Evolutionary conservation across 2,329 filamentous ascomycete genomes (phyloP), one percentile per base, ranked within the genome.

Genomic region (Stachybotrys chartarum): DNA sequence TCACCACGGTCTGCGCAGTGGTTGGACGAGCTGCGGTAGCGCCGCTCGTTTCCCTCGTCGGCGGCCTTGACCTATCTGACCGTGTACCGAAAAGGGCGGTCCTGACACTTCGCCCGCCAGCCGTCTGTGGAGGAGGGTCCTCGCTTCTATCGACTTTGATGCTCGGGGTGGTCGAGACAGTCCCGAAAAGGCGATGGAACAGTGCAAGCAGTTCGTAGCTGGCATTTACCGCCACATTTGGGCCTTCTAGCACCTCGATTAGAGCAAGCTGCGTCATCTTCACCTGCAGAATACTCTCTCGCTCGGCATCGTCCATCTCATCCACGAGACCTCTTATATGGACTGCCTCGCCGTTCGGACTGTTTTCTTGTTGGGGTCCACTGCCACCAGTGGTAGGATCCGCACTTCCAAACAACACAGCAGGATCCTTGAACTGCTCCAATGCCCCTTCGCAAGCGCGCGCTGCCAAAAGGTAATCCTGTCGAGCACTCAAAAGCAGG

Each of bases 241-340:
- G 85, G 1, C 91, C 91, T 67, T 97, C 91, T 4, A 90, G 75
- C 16, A 94, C 75, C 70, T 97, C 93, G 4, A 94, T 72, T 18
- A 99, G 80, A 5, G 88, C 82, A 57, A 99, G 77, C 65, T 97
- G 92, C 11, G 93, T 97, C 83, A 97, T 96, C 70, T 96, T 96
- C 58, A 97, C 85, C 70, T 97, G 90, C n/a, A 99, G 73, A 47
- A 99, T 86, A 51, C 84, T 83, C 69, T 92, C 90, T 66, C 91
- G 95, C 67, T 97, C 92, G 30, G 85, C 83, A 56, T 86, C 83
- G 59, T 91, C 87, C 84, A 97, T 90, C 49, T 89, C 84, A 60
- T 93, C 88, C 1, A 95, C 80, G 50, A 90, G 67, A 4, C 85
- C 84, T 59, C 64, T 68, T 66, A 64, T 7, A 61, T 59, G 6